Conservation (phyloP, 1,139 yeast species). For the Fermentozyma sake region DNA sequence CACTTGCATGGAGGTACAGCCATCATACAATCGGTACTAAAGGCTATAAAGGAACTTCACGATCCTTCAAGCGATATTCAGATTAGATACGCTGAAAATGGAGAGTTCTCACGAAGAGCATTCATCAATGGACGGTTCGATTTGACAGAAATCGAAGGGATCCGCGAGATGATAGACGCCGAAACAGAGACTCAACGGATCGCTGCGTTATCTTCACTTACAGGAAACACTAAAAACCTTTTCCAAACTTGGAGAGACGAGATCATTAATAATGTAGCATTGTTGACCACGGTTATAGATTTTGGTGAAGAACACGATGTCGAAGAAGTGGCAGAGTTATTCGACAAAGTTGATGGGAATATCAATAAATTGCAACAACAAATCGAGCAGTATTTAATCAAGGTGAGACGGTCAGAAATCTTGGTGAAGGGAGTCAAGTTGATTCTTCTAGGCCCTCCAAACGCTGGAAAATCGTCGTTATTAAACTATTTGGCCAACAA, state of each 20-base stretch:
- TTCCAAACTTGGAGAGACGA: constrained; percentile 66
- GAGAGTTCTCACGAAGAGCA: constrained; percentile 87
- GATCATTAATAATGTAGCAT: constrained; percentile 64
- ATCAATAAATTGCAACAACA: constrained; percentile 40
- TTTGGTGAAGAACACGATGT: constrained; percentile 94
- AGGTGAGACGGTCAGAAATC: constrained; percentile 57
- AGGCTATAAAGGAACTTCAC: constrained; percentile 55
- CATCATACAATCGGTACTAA: constrained; percentile 63
- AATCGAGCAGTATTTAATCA: constrained; percentile 44
- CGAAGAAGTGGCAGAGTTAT: constrained; percentile 51
- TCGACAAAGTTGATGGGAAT: constrained; percentile 44
- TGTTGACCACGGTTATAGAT: constrained; percentile 84
- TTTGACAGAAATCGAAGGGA: constrained; percentile 86
- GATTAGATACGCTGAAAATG: constrained; percentile 83
- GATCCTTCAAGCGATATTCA: constrained; percentile 31
- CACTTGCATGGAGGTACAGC: constrained; percentile 95
- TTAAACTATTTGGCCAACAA: constrained; percentile 68
- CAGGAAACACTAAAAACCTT: constrained; percentile 56
- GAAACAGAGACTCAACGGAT: constrained; percentile 87
- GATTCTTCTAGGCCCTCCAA: constrained; percentile 84
- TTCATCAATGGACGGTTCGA: constrained; percentile 65
- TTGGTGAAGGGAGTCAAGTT: constrained; percentile 70
- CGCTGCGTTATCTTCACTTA: constrained; percentile 68
- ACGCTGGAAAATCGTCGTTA: constrained; percentile 92
- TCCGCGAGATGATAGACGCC: constrained; percentile 85